Evolutionary conservation across 257 asterid species (phyloP).

Genomic region (Linaria vulgaris): DNA sequence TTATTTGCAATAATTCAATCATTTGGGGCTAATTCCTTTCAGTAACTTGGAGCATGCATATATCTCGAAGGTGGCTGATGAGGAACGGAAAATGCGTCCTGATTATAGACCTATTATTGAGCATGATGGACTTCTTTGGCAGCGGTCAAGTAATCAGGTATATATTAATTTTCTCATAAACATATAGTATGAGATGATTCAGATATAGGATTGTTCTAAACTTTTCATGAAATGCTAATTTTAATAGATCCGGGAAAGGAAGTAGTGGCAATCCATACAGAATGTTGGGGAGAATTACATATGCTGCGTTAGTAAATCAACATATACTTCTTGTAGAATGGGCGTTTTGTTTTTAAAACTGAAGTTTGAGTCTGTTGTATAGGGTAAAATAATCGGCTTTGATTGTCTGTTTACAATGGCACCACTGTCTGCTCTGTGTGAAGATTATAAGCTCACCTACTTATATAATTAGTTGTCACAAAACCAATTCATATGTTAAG

Average conservation of each 20-base stretch:
- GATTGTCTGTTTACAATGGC: neutral
- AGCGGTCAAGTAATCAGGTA: conserved; percentile 62
- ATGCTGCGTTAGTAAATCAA: conserved; percentile 1
- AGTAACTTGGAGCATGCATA: conserved; percentile 66
- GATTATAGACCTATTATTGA: conserved; percentile 75
- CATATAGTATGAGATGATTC: neutral
- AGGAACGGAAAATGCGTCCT: conserved; percentile 60
- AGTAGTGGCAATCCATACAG: neutral
- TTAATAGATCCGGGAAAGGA: neutral
- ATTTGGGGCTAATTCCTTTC: conserved; percentile 24
- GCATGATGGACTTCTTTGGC: conserved; percentile 75
- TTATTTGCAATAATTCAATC: conserved; percentile 16
- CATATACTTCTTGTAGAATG: neutral
- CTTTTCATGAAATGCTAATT: neutral
- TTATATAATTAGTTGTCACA: neutral
- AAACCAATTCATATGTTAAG: neutral
- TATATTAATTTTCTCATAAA: neutral
- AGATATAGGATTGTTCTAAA: conserved; percentile 1
- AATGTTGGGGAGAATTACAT: neutral
- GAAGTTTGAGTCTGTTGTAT: neutral
- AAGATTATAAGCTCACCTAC: neutral
- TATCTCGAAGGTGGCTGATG: conserved; percentile 62
- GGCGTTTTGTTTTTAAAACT: neutral
- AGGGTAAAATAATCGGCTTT: neutral
- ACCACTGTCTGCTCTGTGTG: neutral